Conservation (phyloP, 2,329 filamentous ascomycete genomes). For the Plectosphaerella sp. region DNA sequence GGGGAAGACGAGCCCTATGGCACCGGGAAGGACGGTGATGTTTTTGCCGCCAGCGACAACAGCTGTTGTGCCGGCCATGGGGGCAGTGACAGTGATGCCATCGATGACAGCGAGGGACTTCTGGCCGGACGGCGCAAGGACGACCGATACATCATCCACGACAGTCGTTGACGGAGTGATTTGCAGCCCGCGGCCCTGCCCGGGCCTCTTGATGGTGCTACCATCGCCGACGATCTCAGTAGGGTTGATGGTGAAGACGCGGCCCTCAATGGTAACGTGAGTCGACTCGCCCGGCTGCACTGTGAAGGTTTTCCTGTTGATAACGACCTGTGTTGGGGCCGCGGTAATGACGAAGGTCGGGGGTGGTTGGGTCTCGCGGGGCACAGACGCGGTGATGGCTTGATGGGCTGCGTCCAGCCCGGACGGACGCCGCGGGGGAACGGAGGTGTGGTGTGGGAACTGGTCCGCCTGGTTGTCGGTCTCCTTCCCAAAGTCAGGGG, state of each 20-base stretch:
- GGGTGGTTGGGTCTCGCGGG: neutral
- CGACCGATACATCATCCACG: slow-evolving; percentile 34
- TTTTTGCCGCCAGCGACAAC: slow-evolving; percentile 22
- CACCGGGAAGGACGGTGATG: slow-evolving; percentile 16
- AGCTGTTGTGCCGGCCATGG: slow-evolving; percentile 28
- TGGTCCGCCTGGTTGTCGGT: neutral
- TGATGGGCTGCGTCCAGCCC: neutral
- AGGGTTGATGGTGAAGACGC: slow-evolving; percentile 44
- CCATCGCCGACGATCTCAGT: slow-evolving; percentile 39
- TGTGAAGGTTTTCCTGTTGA: slow-evolving; percentile 40
- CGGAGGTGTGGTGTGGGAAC: neutral
- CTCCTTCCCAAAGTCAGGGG: slow-evolving; percentile 8
- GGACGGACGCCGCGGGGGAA: slow-evolving; percentile 1
- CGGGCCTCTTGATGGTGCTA: slow-evolving; percentile 36
- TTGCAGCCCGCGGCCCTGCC: slow-evolving; percentile 15
- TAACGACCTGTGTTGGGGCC: slow-evolving; percentile 38
- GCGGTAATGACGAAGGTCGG: slow-evolving; percentile 35
- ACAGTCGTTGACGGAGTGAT: slow-evolving; percentile 26
- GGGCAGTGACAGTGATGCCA: slow-evolving; percentile 36
- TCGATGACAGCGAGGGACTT: slow-evolving; percentile 34
- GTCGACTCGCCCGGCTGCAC: slow-evolving; percentile 32
- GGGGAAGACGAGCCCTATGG: too few relatives aligned
- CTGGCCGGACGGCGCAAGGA: slow-evolving; percentile 26
- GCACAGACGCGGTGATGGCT: neutral
- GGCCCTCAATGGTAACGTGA: slow-evolving; percentile 34